Percentiles rank a stretch among this genome's conserved stretches.
Evolutionary conservation across 2,329 filamentous ascomycete species (phyloP).

Genomic region (Elsinoe australis): DNA sequence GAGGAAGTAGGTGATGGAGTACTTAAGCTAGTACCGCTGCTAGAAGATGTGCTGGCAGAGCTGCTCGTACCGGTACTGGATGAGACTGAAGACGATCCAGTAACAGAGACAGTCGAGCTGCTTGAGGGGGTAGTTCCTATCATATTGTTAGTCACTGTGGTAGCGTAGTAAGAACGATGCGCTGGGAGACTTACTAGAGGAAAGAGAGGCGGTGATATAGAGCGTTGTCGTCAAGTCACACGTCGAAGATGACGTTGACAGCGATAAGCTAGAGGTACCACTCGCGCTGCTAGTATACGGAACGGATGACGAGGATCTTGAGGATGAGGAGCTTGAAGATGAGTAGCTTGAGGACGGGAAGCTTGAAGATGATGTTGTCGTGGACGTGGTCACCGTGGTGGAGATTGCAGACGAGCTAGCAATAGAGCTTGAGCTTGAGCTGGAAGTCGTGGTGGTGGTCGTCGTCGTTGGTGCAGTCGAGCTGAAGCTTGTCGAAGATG

Average conservation of each 20-base stretch:
- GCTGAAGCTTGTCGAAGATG: not conserved
- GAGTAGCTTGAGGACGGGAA: no score
- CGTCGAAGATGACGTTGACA: conserved; percentile 2
- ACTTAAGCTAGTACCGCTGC: no score
- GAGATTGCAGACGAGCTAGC: not conserved
- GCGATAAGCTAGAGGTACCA: conserved; percentile 1
- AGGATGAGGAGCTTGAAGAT: not conserved
- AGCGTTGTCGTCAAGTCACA: conserved; percentile 4
- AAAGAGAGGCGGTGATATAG: conserved; percentile 1
- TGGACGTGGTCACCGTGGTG: not conserved
- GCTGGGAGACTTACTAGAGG: not conserved
- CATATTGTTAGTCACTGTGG: not conserved
- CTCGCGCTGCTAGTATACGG: conserved; percentile 7
- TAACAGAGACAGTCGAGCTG: not conserved
- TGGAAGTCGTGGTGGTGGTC: not conserved
- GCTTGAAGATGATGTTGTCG: not conserved
- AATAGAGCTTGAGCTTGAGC: not conserved
- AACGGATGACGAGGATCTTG: no score
- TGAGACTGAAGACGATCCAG: not conserved
- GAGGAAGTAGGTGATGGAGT: no score
- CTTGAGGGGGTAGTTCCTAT: not conserved
- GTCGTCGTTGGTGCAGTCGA: not conserved
- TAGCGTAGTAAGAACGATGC: not conserved
- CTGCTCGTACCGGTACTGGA: not conserved
- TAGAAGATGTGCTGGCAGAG: not conserved